Evolutionary conservation across 805 yeast species (phyloP).

Genomic region (Lipomyces sp.): DNA sequence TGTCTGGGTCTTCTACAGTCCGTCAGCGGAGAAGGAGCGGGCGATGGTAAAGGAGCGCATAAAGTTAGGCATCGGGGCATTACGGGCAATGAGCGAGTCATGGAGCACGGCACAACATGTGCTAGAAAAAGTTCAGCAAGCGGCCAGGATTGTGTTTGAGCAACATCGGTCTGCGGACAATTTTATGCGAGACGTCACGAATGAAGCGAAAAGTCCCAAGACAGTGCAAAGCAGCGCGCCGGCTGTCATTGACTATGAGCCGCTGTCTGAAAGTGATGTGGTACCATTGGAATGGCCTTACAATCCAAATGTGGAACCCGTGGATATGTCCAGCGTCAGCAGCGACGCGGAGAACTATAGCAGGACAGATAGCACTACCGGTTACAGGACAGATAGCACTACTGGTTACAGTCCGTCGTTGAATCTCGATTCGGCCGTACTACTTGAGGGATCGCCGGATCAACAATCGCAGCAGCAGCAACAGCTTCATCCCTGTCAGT

Average conservation of each 20-base stretch:
- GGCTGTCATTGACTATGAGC: background rate
- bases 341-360: background rate
- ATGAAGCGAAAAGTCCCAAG: background rate
- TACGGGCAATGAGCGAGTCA: slow-evolving; percentile 15
- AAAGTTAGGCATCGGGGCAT: slow-evolving; percentile 17
- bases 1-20: slow-evolving; percentile 25
- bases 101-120: slow-evolving; percentile 26
- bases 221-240: background rate
- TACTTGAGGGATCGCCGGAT: background rate
- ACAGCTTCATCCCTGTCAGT: background rate
- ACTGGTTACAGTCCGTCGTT: background rate
- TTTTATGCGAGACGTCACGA: background rate
- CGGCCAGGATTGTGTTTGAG: slow-evolving; percentile 17
- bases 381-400: background rate
- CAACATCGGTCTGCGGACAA: slow-evolving; percentile 15
- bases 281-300: background rate
- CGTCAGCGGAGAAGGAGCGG: slow-evolving; percentile 1
- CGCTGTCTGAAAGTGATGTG: background rate
- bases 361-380: background rate
- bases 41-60: slow-evolving; percentile 19
- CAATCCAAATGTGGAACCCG: background rate
- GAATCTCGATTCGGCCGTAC: background rate
- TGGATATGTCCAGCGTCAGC: background rate
- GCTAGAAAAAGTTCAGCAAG: slow-evolving; percentile 17
- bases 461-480: background rate